These are phyloP conservation scores for Prototheca wickerhamii DNA, from an alignment of 163 green algal species.

Conservation along the genomic window DNA sequence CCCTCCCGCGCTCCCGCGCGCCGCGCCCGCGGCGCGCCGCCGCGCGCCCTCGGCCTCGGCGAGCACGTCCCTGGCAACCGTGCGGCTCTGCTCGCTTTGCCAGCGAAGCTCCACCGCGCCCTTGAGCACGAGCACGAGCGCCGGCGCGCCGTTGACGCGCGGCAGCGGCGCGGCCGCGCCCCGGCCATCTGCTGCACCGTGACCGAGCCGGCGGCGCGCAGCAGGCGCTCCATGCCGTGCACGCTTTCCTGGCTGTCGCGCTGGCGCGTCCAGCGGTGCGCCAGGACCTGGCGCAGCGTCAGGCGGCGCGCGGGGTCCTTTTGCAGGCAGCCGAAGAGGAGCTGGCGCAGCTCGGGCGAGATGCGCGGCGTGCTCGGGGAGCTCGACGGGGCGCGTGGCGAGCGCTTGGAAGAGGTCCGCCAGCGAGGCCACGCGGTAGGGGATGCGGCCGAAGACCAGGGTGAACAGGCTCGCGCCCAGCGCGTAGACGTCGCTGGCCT, in stretches of 20 bases:
- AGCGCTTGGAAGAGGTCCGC: slow-evolving; percentile 61
- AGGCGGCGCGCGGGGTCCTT: slow-evolving; percentile 66
- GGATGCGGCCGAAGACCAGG: slow-evolving; percentile 67
- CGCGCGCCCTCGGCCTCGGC: too few species aligned
- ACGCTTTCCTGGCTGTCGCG: background rate
- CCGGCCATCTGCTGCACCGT: background rate
- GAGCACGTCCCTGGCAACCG: too few species aligned
- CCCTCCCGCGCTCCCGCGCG: too few species aligned
- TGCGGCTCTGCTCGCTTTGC: too few species aligned
- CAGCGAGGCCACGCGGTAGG: slow-evolving; percentile 47
- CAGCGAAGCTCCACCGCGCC: too few species aligned
- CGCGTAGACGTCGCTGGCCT: slow-evolving; percentile 66
- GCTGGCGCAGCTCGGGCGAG: slow-evolving; percentile 40
- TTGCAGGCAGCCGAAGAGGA: slow-evolving; percentile 59
- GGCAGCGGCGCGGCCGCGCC: too few species aligned
- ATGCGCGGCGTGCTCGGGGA: slow-evolving; percentile 37
- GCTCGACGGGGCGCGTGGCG: slow-evolving; percentile 50
- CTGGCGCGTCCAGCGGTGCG: slow-evolving; percentile 50
- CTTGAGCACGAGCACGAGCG: too few species aligned
- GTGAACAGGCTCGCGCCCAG: slow-evolving; percentile 73
- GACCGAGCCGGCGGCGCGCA: background rate
- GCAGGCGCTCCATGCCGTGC: background rate
- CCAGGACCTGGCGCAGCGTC: slow-evolving; percentile 49
- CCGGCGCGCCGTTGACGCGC: too few species aligned
- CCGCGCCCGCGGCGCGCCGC: too few species aligned